Percentiles rank a stretch among this genome's conserved stretches.
These are phyloP conservation scores for Phylloporus scabripes DNA, from an alignment of 768 basidiomycete genomes.

Conservation along the genomic window DNA sequence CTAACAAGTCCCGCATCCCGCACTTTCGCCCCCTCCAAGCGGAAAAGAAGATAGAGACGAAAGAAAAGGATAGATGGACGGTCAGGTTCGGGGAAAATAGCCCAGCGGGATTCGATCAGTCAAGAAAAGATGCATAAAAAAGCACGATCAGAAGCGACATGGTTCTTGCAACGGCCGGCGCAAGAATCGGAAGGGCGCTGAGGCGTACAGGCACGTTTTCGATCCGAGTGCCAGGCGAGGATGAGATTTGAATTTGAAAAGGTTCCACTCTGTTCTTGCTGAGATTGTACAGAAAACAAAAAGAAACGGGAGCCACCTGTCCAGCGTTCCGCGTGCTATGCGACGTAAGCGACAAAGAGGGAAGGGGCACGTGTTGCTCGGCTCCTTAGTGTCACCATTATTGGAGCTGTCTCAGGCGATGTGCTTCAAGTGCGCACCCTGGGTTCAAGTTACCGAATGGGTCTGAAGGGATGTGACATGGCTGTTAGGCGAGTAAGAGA, in stretches of 20 bases:
- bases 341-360: neutral
- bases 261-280: slow-evolving; percentile 17
- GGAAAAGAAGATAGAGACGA: neutral
- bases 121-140: neutral
- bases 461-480: slow-evolving; percentile 5
- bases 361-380: slow-evolving; percentile 9
- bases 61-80: neutral
- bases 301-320: neutral
- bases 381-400: slow-evolving; percentile 5
- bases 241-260: slow-evolving; percentile 18
- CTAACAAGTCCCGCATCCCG: neutral
- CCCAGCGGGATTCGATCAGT: neutral
- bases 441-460: slow-evolving; percentile 22
- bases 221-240: neutral
- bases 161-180: neutral
- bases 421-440: neutral
- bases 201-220: neutral
- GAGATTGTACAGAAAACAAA: neutral
- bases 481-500: slow-evolving; percentile 7
- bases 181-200: neutral
- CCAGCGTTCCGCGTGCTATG: neutral
- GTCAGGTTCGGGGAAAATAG: slow-evolving; percentile 1
- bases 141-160: neutral
- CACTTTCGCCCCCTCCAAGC: neutral
- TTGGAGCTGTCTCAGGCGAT: slow-evolving; percentile 5